Conservation (phyloP, 2,329 filamentous ascomycete species). For the Colletotrichum tamarilloi region DNA sequence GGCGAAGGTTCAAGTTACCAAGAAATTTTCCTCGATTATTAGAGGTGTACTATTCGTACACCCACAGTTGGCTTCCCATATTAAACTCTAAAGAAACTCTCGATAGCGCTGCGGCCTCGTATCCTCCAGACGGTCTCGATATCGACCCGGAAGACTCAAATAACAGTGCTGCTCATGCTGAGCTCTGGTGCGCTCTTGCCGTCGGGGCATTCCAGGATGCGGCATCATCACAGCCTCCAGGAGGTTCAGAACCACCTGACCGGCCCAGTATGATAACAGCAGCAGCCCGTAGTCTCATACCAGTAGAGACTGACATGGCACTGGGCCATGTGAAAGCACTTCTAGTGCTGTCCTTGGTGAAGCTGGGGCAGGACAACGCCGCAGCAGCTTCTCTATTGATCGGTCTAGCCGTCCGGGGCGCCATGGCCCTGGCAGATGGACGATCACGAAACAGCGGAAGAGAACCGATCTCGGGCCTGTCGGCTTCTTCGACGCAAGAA, state of each 20-base stretch:
- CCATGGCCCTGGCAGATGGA: conserved; percentile 27
- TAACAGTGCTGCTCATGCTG: conserved; percentile 59
- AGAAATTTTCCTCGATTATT: conserved; percentile 69
- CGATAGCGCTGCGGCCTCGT: conserved; percentile 58
- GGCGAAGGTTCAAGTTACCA: conserved; percentile 52
- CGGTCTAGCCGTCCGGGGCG: conserved; percentile 67
- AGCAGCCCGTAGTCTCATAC: conserved; percentile 61
- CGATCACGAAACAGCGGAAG: neutral
- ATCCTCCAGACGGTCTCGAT: conserved; percentile 49
- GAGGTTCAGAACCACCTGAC: conserved; percentile 43
- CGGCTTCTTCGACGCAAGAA: conserved; percentile 3
- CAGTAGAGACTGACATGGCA: conserved; percentile 53
- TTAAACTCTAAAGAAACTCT: conserved; percentile 72
- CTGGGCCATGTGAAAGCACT: conserved; percentile 64
- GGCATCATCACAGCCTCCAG: conserved; percentile 34
- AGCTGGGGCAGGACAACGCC: conserved; percentile 68
- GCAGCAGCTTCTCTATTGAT: conserved; percentile 72
- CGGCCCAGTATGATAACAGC: conserved; percentile 53
- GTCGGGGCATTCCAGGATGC: conserved; percentile 66
- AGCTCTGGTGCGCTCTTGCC: conserved; percentile 70
- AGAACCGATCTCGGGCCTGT: conserved; percentile 1
- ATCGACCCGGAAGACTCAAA: conserved; percentile 39
- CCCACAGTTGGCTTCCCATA: conserved; percentile 81
- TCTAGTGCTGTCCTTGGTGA: conserved; percentile 70
- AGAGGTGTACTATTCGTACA: conserved; percentile 80